These are phyloP conservation scores for Fusarium sp. DNA, from an alignment of 2,329 filamentous ascomycete genomes.

Conservation along the genomic window DNA sequence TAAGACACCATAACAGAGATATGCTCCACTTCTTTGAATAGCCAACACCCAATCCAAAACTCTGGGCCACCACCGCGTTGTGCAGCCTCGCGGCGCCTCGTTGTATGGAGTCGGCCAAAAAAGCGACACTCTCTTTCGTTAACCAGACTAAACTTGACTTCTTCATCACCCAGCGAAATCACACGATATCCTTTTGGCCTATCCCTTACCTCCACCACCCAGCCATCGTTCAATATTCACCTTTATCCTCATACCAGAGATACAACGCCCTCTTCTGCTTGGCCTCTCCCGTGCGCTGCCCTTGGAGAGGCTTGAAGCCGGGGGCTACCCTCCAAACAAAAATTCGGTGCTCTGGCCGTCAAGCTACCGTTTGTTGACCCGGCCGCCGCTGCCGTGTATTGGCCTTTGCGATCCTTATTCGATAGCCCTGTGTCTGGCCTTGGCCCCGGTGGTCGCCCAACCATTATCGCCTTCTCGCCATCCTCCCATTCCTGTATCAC, in stretches of 20 bases:
- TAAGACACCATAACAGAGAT: neutral
- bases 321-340: constrained; percentile 3
- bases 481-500: constrained; percentile 3
- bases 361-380: neutral
- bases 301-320: constrained; percentile 34
- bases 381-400: constrained; percentile 2
- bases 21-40: constrained; percentile 13
- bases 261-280: constrained; percentile 19
- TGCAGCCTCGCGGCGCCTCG: constrained; percentile 38
- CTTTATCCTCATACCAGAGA: constrained; percentile 26
- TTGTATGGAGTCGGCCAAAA: constrained; percentile 7
- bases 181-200: constrained; percentile 19
- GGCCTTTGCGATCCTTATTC: constrained; percentile 1
- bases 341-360: neutral
- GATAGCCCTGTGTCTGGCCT: neutral
- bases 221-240: constrained; percentile 22
- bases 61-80: constrained; percentile 33
- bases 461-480: neutral
- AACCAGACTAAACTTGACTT: constrained; percentile 3
- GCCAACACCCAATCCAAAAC: constrained; percentile 5
- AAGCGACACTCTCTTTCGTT: constrained; percentile 5
- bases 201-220: constrained; percentile 20
- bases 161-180: constrained; percentile 23
- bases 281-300: constrained; percentile 38
- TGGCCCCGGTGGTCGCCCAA: neutral